Base-by-base conservation (phyloP, 2,329 filamentous ascomycete species). In the Fusarium xyrophilum region DNA sequence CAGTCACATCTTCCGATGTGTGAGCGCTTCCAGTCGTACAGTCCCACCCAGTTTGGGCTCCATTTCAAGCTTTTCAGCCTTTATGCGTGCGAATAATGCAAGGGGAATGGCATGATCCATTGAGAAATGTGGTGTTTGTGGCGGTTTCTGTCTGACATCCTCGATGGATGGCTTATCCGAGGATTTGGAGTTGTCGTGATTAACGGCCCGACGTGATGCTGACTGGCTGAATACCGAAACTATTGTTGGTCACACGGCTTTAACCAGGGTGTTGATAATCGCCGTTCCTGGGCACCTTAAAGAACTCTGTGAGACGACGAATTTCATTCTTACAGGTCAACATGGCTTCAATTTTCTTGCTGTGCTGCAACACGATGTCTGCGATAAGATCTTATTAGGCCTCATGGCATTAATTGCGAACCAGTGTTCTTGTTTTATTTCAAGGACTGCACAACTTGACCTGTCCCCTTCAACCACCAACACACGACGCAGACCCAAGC, bases 151-250 rank as follows among this genome's bases (percentile, higher is more conserved):
- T 53, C 51, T 30, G 36, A 40, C 50, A 27, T 50, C 33, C 21
- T 36, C 44, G 17, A 28, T 35, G 36, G 17, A 9, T n/a, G 43
- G 66, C 70, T 73, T 72, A 73, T 73, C 70, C 62, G 44, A 51
- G 46, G n/a, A 60, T 67, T 69, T 67, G 68, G 60, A 60, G 64
- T 68, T 71, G 59, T 57, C 36, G 55, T 73, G 66, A 70, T 71
- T 67, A 72, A 73, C 73, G 56, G 60, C 40, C 48, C 38, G 50
- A 60, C 42, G 9, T 43, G 38, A 48, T 57, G 61, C 52, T 69
- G 48, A 63, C 65, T 66, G 61, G 56, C 65, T 63, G 48, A 55
- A 56, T 40, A 12, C 19, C 7, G 8, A 35, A 25, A 23, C 35
- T 52, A 13, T 55, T 23, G 63, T 67, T 69, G 66, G 66, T 33